Evolutionary conservation across 305 asterid genomes (phyloP), one percentile per base, ranked within the genome.

Genomic region (Ilex paraguariensis): DNA sequence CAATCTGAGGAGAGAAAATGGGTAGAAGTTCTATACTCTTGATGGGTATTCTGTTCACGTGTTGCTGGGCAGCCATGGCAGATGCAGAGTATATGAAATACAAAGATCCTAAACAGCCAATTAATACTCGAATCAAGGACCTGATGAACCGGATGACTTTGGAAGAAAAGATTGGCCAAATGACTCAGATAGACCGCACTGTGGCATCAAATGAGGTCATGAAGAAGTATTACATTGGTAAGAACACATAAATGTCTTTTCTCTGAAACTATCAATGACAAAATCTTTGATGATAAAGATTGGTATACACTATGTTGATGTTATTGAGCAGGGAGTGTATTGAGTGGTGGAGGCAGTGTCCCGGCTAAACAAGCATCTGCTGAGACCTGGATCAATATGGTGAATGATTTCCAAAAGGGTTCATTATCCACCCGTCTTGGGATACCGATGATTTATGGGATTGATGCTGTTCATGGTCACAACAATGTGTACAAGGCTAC

Each of bases 101-200:
- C 72, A 85, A 75, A 70, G 93, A 85, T 63, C 79, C 82, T 0
- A 75, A 77, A 54, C 63, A 62, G 71, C 78, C 85, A 0, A 10
- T 79, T 1, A 59, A 64, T 57, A 44, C 16, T 12, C 73, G 93
- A 61, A 72, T 85, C 53, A 73, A 75, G 21, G 84, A 85, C 36
- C 62, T 85, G 1, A 56, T 85, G 80, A 70, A 51, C 10, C 72
- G 79, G 62, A 85, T 85, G 93, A 82, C 80, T 15, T 66, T 85
- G 31, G 80, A 77, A 59, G 93, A 85, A 68, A 85, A 82, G 68
- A 72, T 85, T 14, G 89, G 93, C 56, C 93, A 85, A 61, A 85
- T 85, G 93, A 72, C 77, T 6, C 93, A 85, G 59, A 85, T 85
- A 46, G 93, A 85, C 9, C 71, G 87, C 14, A 3, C 65, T 3